Percentiles rank a stretch among this genome's conserved stretches.
phyloP scores from a whole-genome alignment of 768 basidiomycete species.

The Suillus clintonianus region DNA sequence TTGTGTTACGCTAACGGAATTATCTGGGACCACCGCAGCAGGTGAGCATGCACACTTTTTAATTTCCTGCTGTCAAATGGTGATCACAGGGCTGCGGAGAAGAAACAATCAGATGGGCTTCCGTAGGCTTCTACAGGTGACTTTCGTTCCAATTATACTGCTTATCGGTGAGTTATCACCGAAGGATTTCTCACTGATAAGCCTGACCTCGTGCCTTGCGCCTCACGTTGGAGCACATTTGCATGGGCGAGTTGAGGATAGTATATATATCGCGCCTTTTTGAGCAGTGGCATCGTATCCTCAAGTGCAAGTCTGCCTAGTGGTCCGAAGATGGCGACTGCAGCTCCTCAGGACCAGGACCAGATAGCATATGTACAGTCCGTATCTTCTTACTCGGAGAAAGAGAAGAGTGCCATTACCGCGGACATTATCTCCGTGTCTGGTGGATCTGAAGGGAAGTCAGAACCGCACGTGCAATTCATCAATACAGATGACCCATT shows the following conservation, averaged over 20 bases:
- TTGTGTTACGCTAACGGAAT: neutral
- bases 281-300: neutral
- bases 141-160: neutral
- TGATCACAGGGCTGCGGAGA: neutral
- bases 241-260: neutral
- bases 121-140: neutral
- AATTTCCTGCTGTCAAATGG: neutral
- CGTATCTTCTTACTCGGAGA: neutral
- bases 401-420: neutral
- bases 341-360: neutral
- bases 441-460: neutral
- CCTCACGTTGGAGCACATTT: neutral
- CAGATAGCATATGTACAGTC: neutral
- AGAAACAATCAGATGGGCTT: neutral
- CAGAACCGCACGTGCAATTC: neutral
- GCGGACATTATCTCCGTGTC: neutral
- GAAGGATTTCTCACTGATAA: neutral
- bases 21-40: neutral
- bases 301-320: neutral
- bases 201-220: neutral
- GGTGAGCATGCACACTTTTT: neutral
- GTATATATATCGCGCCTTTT: neutral
- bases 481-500: slow-evolving; percentile 40
- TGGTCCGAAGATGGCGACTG: neutral
- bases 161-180: neutral